Evolutionary conservation across 306 rosid species (phyloP).

Genomic region (Quercus ilex): DNA sequence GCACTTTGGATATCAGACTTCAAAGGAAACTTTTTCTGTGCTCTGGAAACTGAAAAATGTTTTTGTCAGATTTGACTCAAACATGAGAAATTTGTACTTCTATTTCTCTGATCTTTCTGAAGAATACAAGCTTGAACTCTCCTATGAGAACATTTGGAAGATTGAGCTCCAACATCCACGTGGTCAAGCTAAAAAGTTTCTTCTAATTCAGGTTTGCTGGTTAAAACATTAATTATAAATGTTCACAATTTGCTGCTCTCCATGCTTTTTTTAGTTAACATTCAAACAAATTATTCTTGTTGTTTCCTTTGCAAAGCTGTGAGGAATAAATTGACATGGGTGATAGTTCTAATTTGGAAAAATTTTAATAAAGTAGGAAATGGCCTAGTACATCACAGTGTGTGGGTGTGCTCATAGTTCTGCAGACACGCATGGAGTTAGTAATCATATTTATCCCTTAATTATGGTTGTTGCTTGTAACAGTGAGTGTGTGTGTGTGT

Average conservation of each 20-base stretch:
- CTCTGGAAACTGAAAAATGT: constrained; percentile 46
- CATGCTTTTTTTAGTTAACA: not conserved
- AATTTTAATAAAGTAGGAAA: too few species aligned
- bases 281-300: too few species aligned
- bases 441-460: too few species aligned
- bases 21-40: constrained; percentile 38
- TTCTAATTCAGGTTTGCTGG: constrained; percentile 51
- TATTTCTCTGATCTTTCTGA: constrained; percentile 15
- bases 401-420: too few species aligned
- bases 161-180: constrained; percentile 35
- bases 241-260: not conserved
- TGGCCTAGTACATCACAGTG: too few species aligned
- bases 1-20: constrained; percentile 50
- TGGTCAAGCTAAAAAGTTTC: constrained; percentile 21
- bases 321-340: too few species aligned
- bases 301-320: too few species aligned
- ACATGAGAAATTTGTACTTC: constrained; percentile 30
- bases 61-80: constrained; percentile 33
- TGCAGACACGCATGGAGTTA: too few species aligned
- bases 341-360: too few species aligned
- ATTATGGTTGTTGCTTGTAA: too few species aligned
- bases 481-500: too few species aligned
- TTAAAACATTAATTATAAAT: not conserved
- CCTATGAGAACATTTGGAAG: constrained; percentile 37
- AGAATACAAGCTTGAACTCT: constrained; percentile 47